A percentile compares a stretch with the other conserved stretches of the same genome.
These are phyloP conservation scores for Vitis riparia DNA, from an alignment of 164 flowering plant species.

Conservation along the genomic window DNA sequence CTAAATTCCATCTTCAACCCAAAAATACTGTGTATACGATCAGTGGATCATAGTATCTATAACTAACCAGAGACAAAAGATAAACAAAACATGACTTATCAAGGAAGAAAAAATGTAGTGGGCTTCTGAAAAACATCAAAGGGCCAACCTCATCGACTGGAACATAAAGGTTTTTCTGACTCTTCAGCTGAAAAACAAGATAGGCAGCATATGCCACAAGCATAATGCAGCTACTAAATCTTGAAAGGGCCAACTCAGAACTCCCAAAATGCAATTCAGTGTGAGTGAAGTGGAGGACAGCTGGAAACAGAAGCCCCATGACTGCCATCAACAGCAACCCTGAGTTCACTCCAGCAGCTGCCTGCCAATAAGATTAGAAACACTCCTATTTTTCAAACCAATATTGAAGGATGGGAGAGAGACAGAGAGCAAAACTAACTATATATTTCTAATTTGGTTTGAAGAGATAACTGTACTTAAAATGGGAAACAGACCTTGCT, in stretches of 20 bases:
- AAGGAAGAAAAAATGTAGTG: too few relatives aligned
- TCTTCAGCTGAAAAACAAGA: constrained; percentile 35
- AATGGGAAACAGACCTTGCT: constrained; percentile 23
- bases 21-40: not conserved
- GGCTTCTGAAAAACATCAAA: not conserved
- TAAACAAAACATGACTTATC: too few relatives aligned
- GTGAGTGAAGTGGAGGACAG: constrained; percentile 40
- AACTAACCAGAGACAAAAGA: too few relatives aligned
- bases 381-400: too few relatives aligned
- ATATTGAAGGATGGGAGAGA: not conserved
- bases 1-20: too few relatives aligned
- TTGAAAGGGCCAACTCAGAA: constrained; percentile 40
- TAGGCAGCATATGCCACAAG: constrained; percentile 38
- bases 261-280: constrained; percentile 39
- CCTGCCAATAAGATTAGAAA: constrained; percentile 15
- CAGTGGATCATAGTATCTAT: too few relatives aligned
- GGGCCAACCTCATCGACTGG: constrained; percentile 24
- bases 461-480: not conserved
- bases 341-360: constrained; percentile 35
- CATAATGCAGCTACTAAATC: constrained; percentile 38
- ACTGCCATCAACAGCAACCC: constrained; percentile 47
- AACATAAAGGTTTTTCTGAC: constrained; percentile 23
- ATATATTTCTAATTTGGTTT: not conserved
- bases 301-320: constrained; percentile 41
- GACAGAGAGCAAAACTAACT: not conserved